These are phyloP conservation scores for Coprinellus aureogranulatus DNA, from an alignment of 768 basidiomycete species.

Conservation along the genomic window DNA sequence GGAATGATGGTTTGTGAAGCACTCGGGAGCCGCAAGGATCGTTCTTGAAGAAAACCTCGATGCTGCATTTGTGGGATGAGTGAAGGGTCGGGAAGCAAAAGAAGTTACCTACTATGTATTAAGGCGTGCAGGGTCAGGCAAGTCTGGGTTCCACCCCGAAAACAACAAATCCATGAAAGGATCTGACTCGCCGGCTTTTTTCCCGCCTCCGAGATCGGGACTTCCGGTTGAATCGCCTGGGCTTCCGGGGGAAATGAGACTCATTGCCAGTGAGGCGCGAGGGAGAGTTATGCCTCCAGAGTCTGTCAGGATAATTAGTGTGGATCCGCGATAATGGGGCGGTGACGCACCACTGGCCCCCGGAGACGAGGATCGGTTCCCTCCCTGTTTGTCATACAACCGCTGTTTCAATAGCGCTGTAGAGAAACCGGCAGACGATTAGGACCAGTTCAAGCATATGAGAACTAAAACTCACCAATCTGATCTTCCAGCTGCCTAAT, in stretches of 20 bases:
- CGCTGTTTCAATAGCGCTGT: conserved; percentile 59
- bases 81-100: conserved; percentile 5
- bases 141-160: conserved; percentile 82
- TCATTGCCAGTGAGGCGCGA: conserved; percentile 43
- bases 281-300: conserved; percentile 41
- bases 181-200: conserved; percentile 41
- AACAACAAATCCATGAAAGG: conserved; percentile 66
- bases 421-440: neutral
- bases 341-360: conserved; percentile 16
- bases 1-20: conserved; percentile 76
- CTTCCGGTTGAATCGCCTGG: conserved; percentile 47
- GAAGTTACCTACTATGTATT: conserved; percentile 67
- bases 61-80: conserved; percentile 39
- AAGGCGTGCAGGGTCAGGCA: conserved; percentile 71
- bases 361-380: conserved; percentile 39
- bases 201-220: conserved; percentile 45
- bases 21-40: conserved; percentile 86
- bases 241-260: conserved; percentile 35
- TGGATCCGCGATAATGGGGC: conserved; percentile 18
- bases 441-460: neutral
- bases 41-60: conserved; percentile 85
- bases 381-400: conserved; percentile 44
- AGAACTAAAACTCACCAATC: conserved; percentile 48
- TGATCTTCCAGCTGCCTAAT: conserved; percentile 75
- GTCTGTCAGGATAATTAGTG: conserved; percentile 23